phyloP scores from a whole-genome alignment of 495 filamentous ascomycete genomes.

The Xylaria curta region DNA sequence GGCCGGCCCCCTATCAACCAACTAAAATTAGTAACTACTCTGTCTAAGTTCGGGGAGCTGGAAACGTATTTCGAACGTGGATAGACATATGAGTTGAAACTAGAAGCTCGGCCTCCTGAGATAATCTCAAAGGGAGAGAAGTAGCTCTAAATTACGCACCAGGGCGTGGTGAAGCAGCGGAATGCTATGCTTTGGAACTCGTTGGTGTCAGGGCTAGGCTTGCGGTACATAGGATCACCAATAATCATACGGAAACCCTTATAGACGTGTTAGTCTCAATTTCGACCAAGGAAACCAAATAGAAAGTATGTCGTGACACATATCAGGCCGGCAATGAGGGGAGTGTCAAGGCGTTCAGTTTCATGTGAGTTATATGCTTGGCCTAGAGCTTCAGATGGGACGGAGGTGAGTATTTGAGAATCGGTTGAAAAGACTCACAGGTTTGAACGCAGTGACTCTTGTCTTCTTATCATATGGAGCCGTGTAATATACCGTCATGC shows the following conservation, averaged over 20 bases:
- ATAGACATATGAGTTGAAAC: not conserved
- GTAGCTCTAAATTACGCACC: not conserved
- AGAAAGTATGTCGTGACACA: not conserved
- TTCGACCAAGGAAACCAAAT: not conserved
- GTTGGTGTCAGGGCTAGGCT: not conserved
- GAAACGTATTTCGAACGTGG: not conserved
- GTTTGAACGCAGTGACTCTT: not conserved
- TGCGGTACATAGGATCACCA: not conserved
- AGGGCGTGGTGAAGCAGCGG: not conserved
- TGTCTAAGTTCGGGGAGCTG: not conserved
- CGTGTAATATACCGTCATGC: not conserved
- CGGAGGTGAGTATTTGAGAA: not conserved
- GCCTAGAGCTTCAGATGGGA: not conserved
- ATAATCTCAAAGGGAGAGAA: not conserved
- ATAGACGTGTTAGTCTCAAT: not conserved
- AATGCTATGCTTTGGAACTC: not conserved
- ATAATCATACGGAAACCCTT: not conserved
- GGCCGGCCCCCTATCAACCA: not conserved
- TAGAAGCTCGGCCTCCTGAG: not conserved
- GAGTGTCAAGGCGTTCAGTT: not conserved
- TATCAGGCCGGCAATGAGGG: not conserved
- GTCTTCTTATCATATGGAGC: constrained; percentile 2
- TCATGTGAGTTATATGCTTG: not conserved
- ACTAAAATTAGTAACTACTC: not conserved
- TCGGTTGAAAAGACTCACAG: not conserved